Base-by-base conservation (phyloP, 306 rosid species). In the Abrus pulchellus region DNA sequence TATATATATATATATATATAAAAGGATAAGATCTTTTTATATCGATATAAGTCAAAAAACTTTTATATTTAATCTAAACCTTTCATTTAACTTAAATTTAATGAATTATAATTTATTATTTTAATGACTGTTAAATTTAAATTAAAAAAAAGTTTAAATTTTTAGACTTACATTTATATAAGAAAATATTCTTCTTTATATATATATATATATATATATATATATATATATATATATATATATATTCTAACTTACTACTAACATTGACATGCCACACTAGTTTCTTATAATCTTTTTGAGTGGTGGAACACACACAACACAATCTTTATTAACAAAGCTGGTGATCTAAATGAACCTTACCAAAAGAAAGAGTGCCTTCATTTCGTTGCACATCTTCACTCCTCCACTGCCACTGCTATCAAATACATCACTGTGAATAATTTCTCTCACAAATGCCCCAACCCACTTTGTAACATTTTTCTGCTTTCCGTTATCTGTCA, bases 281-380 rank as follows among this genome's bases (percentile, higher is more conserved):
- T 5, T 66, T 66, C 36, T 20, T 70, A 43, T 57, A 45, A 91
- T 87, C 10, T 66, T 92, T 88, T 86, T 88, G 83, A 91, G 74
- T 52, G 94, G 90, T 59, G 92, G 85, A 45, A 94, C 92, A 75
- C 93, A 79, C 82, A 79, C 82, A 67, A 85, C 83, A 56, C 90
- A 80, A 38, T 75, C 80, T 61, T 84, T 86, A 79, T 83, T 92
- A 80, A 20, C 77, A 69, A 90, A 91, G 80, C 97, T 95, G 77
- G 87, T 94, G 97, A 41, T 93, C 97, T 82, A 93, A 61, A 4
- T 92, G 97, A 67, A 93, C 90, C 84, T 86, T 88, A 30, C 93
- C 91, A 44, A 91, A 44, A 91, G 85, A 80, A 91, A 90, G 1
- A 89, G 88, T 14, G 91, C 92, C 13, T 88, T 92, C 92, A 91